Base-by-base conservation (phyloP, 1,284 basidiomycete species). In the Papiliotrema terrestris region DNA sequence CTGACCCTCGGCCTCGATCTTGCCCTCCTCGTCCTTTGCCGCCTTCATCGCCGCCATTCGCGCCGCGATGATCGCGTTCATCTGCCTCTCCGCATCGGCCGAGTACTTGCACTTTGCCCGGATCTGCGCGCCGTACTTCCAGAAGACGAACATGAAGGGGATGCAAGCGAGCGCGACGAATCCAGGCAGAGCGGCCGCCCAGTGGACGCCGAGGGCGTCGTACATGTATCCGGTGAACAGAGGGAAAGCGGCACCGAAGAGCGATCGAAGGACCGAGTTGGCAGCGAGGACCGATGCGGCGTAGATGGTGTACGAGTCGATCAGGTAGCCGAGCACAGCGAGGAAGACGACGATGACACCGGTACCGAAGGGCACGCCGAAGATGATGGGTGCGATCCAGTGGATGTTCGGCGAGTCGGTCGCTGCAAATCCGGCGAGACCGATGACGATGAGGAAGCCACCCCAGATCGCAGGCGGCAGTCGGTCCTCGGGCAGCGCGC, bases 211-310 rank as follows among this genome's bases (percentile, higher is more conserved):
- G 15, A 87, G 78, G 5, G 72, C 74, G 8, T 71, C 65, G 68
- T 85, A 86, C 44, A 43, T 41, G 11, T 54, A 23, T 3, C 43
- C 37, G 17, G 23, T 37, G 45, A 86, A 81, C 14, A 84, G 72
- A 9, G 83, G 84, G 70, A 86, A 86, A 1, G 80, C 78, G 1
- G 82, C 83, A 19, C 85, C 87, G 59, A 85, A 82, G 4, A 82
- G 76, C 2, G 83, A 86, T 54, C 87, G 83, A 20, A 87, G 71
- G 43, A 90, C 82, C 25, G 87, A 83, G 39, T 86, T 87, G 51
- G 63, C 59, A 17, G 59, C 63, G n/a, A 63, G 57, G 25, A 65
- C 62, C 11, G 59, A 65, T 3, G 58, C 60, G 60, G 82, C 84
- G 65, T 83, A 84, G 26, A 84, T 75, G 23, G 78, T 77, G 72